Evolutionary conservation across 768 basidiomycete species (phyloP), one percentile per base, ranked within the genome.

Genomic region (button mushroom (Agaricus bisporus)): DNA sequence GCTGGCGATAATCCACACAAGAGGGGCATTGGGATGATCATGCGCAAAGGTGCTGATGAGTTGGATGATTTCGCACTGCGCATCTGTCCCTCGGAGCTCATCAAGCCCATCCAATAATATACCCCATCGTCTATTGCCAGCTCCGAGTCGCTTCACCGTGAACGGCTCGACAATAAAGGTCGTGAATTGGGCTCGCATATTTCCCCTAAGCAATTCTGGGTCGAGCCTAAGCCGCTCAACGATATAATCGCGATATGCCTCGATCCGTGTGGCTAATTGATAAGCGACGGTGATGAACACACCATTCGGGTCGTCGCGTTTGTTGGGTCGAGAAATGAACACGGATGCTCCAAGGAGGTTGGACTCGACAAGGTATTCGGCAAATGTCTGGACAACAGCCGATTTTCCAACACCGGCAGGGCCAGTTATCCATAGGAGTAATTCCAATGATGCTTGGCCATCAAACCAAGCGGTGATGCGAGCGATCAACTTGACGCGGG

Each of bases 381-480:
- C 51, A 17, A 57, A 25, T 9, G 48, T 57, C 22, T 53, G 20
- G 9, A 51, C 28, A 2, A 56, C 14, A 2, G 51, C 38, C 1
- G 46, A 53, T 22, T 57, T 57, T 5, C 56, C 56, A 4, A 48
- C 48, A 2, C 56, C 56, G 5, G 56, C 51, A 7, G 52, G 51
- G 6, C 56, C 56, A 35, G 18, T 48, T 3, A 53, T 22, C 56
- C 56, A 57, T 2, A 52, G 32, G 4, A 48, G 25, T 11, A 14
- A 10, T 22, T 22, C 22, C 11, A 4, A 10, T 9, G 15, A 18
- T 5, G 12, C 5, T 10, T 1, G 18, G 32, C 37, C 35, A 2
- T 51, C 17, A 7, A 15, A 35, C 43, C 42, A 45, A 6, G 12
- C 25, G 7, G 12, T 35, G n/a, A 52, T 44, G 5, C 14, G 35